Evolutionary conservation across 2,329 filamentous ascomycete genomes (phyloP).

Genomic region (Phyllosticta ampelicida): DNA sequence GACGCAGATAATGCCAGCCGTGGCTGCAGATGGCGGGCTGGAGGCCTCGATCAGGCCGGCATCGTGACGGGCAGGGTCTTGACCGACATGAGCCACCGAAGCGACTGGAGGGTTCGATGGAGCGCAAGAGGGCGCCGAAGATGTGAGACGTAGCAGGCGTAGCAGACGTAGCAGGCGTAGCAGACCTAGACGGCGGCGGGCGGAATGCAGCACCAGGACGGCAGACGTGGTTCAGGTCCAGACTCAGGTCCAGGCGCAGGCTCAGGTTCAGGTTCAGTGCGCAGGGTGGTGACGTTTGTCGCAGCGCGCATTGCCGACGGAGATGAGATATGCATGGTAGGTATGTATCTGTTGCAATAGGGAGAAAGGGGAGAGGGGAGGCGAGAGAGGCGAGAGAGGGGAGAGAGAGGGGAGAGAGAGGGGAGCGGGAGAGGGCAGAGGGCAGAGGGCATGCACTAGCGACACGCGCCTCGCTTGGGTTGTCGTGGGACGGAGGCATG

Average conservation of each 20-base stretch:
- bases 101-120: no score
- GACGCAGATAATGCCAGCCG: not conserved
- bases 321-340: no score
- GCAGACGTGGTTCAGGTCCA: not conserved
- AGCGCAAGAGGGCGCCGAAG: not conserved
- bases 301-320: not conserved
- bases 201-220: not conserved
- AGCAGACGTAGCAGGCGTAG: not conserved
- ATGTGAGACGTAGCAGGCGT: not conserved
- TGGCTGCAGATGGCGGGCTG: not conserved
- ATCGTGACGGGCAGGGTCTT: not conserved
- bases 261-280: no score
- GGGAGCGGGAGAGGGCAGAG: not conserved
- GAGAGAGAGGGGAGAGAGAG: no score
- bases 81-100: no score
- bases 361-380: not conserved
- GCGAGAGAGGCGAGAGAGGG: no score
- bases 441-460: not conserved
- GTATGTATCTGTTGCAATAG: no score
- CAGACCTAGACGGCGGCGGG: not conserved
- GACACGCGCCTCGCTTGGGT: not conserved
- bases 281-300: not conserved
- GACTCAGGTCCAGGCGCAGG: no score
- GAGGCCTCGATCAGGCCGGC: not conserved
- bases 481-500: not conserved